These are phyloP conservation scores for Apiotrichum domesticum DNA, from an alignment of 1,284 basidiomycete species.

Conservation along the genomic window DNA sequence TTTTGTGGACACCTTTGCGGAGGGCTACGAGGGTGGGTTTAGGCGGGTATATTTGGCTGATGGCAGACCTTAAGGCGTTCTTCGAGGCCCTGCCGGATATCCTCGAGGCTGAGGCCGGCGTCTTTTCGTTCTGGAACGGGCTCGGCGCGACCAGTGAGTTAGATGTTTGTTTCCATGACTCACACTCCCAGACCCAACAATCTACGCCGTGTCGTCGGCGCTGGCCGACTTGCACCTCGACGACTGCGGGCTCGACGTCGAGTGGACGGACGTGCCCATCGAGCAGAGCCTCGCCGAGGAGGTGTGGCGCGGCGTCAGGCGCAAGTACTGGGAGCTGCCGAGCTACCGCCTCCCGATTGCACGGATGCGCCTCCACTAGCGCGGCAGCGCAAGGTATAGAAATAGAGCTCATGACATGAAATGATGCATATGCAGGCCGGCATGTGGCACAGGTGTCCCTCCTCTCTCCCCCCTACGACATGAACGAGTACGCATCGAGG, in stretches of 20 bases:
- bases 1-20: conserved; percentile 94
- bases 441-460: too few relatives aligned
- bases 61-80: conserved; percentile 66
- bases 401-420: background rate
- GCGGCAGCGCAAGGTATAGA: too few relatives aligned
- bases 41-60: background rate
- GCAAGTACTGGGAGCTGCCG: conserved; percentile 47
- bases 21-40: conserved; percentile 65
- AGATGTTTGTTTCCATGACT: background rate
- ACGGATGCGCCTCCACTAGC: conserved; percentile 24
- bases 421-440: background rate
- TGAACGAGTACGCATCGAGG: conserved; percentile 12
- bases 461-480: background rate
- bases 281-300: conserved; percentile 42
- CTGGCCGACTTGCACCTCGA: conserved; percentile 80
- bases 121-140: conserved; percentile 97
- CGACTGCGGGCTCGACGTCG: conserved; percentile 60
- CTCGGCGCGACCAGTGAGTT: conserved; percentile 82
- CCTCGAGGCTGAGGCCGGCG: conserved; percentile 65
- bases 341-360: conserved; percentile 44
- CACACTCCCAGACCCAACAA: conserved; percentile 59
- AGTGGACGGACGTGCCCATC: conserved; percentile 45
- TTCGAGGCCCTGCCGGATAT: conserved; percentile 78
- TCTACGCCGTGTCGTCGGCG: conserved; percentile 87
- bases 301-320: conserved; percentile 46